A percentile compares a stretch with the other conserved stretches of the same genome.
These are phyloP conservation scores for Inonotus hispidus DNA, from an alignment of 1,284 basidiomycete species.

Conservation along the genomic window DNA sequence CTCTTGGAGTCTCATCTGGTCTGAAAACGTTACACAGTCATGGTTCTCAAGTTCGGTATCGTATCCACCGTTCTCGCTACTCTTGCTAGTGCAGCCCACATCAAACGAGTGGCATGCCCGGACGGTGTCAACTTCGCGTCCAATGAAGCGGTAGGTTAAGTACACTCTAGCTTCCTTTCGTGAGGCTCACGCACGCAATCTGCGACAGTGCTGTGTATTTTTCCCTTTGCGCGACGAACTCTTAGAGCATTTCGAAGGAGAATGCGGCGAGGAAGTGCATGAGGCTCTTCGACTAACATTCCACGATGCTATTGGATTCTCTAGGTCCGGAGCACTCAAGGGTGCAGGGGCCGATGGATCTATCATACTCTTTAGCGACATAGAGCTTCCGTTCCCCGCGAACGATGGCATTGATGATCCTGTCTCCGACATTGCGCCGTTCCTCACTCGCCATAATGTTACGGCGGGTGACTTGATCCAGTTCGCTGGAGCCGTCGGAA, in stretches of 20 bases:
- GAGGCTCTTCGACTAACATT: constrained; percentile 24
- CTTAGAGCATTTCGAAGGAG: constrained; percentile 18
- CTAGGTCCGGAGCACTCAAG: constrained; percentile 13
- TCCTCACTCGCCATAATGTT: constrained; percentile 25
- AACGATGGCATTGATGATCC: constrained; percentile 28
- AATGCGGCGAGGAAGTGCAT: constrained; percentile 22
- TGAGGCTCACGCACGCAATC: too few species aligned
- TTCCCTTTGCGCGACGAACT: constrained; percentile 22
- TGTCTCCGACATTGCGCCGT: constrained; percentile 24
- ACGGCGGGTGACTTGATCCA: constrained; percentile 28
- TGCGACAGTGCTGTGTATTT: constrained; percentile 20
- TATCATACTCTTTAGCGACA: constrained; percentile 18
- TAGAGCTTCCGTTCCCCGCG: constrained; percentile 19
- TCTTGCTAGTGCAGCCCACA: constrained; percentile 3
- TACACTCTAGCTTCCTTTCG: too few species aligned
- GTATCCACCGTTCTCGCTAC: constrained; percentile 12
- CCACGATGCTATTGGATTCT: constrained; percentile 27
- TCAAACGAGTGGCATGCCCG: constrained; percentile 21
- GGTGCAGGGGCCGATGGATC: constrained; percentile 21
- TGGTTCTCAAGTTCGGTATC: constrained; percentile 15
- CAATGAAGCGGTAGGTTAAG: constrained; percentile 1
- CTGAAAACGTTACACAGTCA: neutral
- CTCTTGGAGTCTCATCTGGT: constrained; percentile 4
- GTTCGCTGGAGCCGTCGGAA: constrained; percentile 28
- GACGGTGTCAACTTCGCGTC: constrained; percentile 19